Conservation (phyloP, 495 filamentous ascomycete genomes). For the Annulohypoxylon stygium region DNA sequence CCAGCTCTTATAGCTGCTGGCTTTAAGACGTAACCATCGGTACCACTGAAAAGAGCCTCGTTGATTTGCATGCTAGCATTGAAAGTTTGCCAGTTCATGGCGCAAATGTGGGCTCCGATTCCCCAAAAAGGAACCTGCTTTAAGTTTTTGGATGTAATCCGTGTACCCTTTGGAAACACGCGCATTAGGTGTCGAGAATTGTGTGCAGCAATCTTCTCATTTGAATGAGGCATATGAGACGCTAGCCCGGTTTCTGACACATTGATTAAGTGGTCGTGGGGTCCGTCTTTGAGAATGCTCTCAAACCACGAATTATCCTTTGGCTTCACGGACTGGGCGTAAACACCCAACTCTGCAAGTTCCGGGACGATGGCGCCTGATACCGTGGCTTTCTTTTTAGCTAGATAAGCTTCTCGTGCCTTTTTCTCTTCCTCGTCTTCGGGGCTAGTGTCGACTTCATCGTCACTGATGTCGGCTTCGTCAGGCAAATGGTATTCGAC, state of each 20-base stretch:
- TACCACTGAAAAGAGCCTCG: constrained; percentile 67
- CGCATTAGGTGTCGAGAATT: constrained; percentile 67
- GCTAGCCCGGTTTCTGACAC: constrained; percentile 65
- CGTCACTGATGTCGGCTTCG: constrained; percentile 51
- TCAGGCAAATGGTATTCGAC: constrained; percentile 68
- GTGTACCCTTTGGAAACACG: constrained; percentile 68
- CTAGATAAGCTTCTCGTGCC: constrained; percentile 56
- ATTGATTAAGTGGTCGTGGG: constrained; percentile 70
- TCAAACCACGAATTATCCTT: constrained; percentile 66
- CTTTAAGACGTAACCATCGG: constrained; percentile 68
- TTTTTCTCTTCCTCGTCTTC: constrained; percentile 58
- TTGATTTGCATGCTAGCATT: constrained; percentile 67
- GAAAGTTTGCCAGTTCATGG: constrained; percentile 71
- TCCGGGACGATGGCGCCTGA: constrained; percentile 63
- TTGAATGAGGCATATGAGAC: constrained; percentile 52
- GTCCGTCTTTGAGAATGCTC: constrained; percentile 55
- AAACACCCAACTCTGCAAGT: constrained; percentile 67
- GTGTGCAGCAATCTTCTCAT: constrained; percentile 60
- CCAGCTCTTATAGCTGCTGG: constrained; percentile 62
- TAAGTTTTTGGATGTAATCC: constrained; percentile 68
- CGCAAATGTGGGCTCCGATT: constrained; percentile 67
- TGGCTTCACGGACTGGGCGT: constrained; percentile 69
- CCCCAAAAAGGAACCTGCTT: constrained; percentile 66
- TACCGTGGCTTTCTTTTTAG: constrained; percentile 55
- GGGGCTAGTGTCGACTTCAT: constrained; percentile 34